Evolutionary conservation across 106 monocot species (phyloP).

Genomic region (Dioscorea alata): DNA sequence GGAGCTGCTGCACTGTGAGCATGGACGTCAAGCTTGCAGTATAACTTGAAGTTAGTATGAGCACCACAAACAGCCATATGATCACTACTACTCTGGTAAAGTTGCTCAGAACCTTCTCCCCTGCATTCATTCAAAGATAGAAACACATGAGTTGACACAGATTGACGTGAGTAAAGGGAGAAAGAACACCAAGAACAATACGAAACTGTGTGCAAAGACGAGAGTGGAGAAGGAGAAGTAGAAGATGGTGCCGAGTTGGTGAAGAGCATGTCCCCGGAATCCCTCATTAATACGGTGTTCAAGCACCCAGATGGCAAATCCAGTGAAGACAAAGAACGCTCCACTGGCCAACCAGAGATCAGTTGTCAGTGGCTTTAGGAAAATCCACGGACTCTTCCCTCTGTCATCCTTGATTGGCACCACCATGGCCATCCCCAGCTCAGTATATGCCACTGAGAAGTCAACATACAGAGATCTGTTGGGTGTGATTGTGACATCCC

Average conservation of each 20-base stretch:
- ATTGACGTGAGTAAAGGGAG: too few relatives aligned
- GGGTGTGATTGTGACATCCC: conserved; percentile 7
- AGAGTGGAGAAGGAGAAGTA: conserved; percentile 17
- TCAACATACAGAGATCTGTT: conserved; percentile 11
- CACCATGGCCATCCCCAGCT: conserved; percentile 13
- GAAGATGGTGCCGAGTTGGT: conserved; percentile 7
- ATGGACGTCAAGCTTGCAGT: conserved; percentile 74
- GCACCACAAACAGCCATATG: conserved; percentile 79
- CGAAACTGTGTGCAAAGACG: conserved; percentile 18
- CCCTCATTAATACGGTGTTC: conserved; percentile 4
- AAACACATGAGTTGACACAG: background rate
- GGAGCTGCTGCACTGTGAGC: conserved; percentile 66
- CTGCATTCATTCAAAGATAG: conserved; percentile 3
- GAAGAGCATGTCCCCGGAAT: background rate
- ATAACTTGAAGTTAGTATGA: conserved; percentile 67
- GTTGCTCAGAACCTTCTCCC: conserved; percentile 38
- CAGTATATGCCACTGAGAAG: conserved; percentile 19
- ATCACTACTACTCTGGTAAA: conserved; percentile 56
- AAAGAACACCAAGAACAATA: background rate
- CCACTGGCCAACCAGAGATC: conserved; percentile 10
- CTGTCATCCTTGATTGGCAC: conserved; percentile 3
- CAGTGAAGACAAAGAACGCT: conserved; percentile 15
- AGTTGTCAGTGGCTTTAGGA: background rate
- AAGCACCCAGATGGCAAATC: conserved; percentile 12
- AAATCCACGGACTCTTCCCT: conserved; percentile 7